phyloP scores from a whole-genome alignment of 2,329 filamentous ascomycete genomes.

The Penicillium sp. region DNA sequence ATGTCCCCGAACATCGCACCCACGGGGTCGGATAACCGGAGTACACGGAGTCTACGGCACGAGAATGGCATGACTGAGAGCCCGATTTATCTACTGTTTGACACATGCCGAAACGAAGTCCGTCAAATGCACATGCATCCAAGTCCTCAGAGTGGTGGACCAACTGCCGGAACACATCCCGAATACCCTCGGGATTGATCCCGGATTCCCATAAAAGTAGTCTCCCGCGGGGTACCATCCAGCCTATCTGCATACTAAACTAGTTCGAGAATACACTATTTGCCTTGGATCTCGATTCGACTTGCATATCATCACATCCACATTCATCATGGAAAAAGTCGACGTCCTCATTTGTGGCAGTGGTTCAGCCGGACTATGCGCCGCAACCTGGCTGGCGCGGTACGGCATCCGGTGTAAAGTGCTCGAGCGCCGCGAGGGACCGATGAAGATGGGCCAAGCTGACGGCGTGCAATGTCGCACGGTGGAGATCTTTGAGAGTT shows the following conservation, averaged over 20 bases:
- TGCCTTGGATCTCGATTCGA: not conserved
- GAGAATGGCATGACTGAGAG: not conserved
- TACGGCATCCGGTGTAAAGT: conserved; percentile 63
- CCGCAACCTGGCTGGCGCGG: conserved; percentile 66
- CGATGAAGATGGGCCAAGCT: conserved; percentile 65
- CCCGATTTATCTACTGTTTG: not conserved
- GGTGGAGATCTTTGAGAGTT: conserved; percentile 67
- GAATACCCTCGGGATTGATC: conserved; percentile 22
- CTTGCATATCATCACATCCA: not conserved
- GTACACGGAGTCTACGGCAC: conserved; percentile 2
- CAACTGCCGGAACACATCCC: conserved; percentile 19
- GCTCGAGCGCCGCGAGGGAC: conserved; percentile 62
- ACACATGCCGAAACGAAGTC: not conserved
- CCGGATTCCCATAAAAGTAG: conserved; percentile 25
- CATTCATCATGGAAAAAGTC: conserved; percentile 35
- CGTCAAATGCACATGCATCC: not conserved
- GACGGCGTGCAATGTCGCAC: conserved; percentile 68
- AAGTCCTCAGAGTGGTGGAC: conserved; percentile 5
- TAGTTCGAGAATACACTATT: not conserved
- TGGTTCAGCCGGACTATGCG: conserved; percentile 67
- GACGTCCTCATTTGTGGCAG: conserved; percentile 67
- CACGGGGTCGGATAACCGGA: not conserved
- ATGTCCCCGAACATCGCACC: not conserved
- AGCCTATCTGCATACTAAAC: not conserved
- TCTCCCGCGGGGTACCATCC: not conserved